phyloP scores from a whole-genome alignment of 2,329 filamentous ascomycete genomes.

The Paecilomyces dactylethromorphus region DNA sequence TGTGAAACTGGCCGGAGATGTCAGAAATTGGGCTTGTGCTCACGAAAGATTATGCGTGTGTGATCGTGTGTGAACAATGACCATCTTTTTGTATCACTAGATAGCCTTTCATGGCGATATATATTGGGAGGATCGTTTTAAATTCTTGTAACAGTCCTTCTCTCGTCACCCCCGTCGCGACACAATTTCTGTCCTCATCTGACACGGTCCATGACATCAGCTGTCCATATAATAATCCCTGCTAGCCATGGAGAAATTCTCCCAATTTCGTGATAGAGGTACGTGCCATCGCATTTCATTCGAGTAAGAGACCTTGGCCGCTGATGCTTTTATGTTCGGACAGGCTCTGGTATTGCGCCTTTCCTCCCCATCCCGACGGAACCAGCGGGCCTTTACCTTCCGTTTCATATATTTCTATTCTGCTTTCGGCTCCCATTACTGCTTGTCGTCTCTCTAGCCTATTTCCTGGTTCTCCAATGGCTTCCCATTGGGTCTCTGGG shows the following conservation, averaged over 20 bases:
- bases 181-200: neutral
- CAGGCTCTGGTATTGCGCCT: constrained; percentile 91
- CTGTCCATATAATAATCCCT: neutral
- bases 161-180: neutral
- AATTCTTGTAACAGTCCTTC: neutral
- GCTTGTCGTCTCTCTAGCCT: constrained; percentile 58
- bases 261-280: constrained; percentile 88
- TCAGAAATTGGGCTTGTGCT: neutral
- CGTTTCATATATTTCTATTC: constrained; percentile 68
- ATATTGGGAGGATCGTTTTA: neutral
- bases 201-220: neutral
- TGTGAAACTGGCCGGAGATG: neutral
- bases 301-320: neutral
- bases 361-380: constrained; percentile 77
- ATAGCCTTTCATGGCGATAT: neutral
- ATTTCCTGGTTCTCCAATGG: constrained; percentile 78
- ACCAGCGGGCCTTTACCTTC: constrained; percentile 54
- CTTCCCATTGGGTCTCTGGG: constrained; percentile 63
- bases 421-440: constrained; percentile 73
- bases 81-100: neutral
- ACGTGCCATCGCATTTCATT: constrained; percentile 15
- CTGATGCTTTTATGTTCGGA: constrained; percentile 4
- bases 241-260: constrained; percentile 79
- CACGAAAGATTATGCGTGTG: neutral
- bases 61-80: neutral